Percentiles rank a stretch among this genome's conserved stretches.
Evolutionary conservation across 192 early-diverging fungal species (phyloP).

Genomic region (Coemansia sp.): DNA sequence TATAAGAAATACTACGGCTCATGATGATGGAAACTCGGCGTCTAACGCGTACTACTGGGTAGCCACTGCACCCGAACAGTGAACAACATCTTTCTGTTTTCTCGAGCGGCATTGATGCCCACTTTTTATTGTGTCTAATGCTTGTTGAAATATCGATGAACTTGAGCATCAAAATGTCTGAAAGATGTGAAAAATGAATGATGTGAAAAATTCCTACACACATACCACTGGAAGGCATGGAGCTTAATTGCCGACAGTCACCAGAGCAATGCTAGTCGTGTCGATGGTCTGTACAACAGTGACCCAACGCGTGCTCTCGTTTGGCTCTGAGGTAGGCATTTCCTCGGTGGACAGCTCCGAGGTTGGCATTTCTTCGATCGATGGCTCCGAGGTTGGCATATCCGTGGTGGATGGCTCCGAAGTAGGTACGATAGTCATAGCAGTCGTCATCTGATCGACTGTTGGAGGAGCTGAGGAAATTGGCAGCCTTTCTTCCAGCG

Average conservation of each 20-base stretch:
- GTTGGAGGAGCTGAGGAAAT: not conserved
- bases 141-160: too few species aligned
- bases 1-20: conserved; percentile 16
- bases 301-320: not conserved
- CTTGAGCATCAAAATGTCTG: too few species aligned
- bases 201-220: too few species aligned
- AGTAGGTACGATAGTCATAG: not conserved
- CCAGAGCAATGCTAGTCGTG: not conserved
- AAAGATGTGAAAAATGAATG: too few species aligned
- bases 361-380: not conserved
- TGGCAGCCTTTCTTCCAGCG: not conserved
- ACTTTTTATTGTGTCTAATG: too few species aligned
- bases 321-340: not conserved
- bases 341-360: not conserved
- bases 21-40: conserved; percentile 59
- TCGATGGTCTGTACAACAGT: not conserved
- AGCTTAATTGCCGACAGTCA: not conserved
- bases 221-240: too few species aligned
- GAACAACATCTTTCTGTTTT: not conserved
- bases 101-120: not conserved
- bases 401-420: not conserved
- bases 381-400: not conserved
- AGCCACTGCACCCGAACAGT: conserved; percentile 36
- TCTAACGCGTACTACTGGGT: conserved; percentile 59
- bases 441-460: not conserved